Base-by-base conservation (phyloP, 176 grass and related monocot genomes). In the Saccharum spontaneum region DNA sequence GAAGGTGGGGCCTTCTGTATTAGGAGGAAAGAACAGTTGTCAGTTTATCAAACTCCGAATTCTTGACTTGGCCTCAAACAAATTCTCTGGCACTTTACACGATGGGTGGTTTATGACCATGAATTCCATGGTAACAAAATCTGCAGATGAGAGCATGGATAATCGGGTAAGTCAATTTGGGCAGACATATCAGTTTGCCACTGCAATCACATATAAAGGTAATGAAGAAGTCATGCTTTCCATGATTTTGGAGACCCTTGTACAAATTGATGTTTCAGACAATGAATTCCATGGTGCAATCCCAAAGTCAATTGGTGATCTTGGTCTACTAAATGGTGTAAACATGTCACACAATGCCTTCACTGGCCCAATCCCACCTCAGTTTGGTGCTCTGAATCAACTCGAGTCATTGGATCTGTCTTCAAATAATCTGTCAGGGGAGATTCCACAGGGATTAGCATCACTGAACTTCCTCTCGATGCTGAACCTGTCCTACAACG, bases 271-370 rank as follows among this genome's bases (percentile, higher is more conserved):
- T 23, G 4, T 71, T 43, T 71, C 68, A 0, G 38, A 43, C 0
- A 71, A 71, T 0, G 6, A 0, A 14, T 43, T 71, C 4, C 10
- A 71, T 3, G 67, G 68, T 7, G 9, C 38, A n/a, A 43, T 71
- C 1, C 38, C 38, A 0, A 24, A 71, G 38, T 43, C 68, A 43
- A 43, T 71, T 71, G 38, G 68, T 12, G 20, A 43, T 7, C 38
- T 71, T 43, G 20, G 1, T 43, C 10, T 71, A 43, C 20, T 43
- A 12, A 71, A 6, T n/a, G 68, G 68, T 5, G 1, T 92, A 20
- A 76, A 82, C 33, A 75, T 92, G 69, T 92, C 91, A 22, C 6
- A 50, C 26, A 93, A 93, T 46, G 39, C 10, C 16, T 72, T 93
- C 44, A 79, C 57, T 3, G 88, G 91, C 2, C 22, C 71, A 44